phyloP scores from a whole-genome alignment of 352 stramenopile species.

The Phytophthora fragariaefolia region DNA sequence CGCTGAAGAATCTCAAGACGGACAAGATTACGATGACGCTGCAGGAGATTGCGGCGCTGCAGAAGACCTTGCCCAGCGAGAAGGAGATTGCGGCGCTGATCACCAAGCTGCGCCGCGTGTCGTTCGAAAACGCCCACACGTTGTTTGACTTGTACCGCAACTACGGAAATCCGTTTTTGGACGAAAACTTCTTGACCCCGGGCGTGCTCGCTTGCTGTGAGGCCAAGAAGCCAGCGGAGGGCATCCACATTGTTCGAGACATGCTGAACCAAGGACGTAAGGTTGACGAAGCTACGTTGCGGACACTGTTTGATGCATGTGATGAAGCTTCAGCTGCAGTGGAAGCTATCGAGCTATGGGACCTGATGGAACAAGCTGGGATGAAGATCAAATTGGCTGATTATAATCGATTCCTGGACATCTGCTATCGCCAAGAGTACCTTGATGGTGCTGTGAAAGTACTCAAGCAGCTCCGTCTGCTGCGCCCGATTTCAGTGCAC shows the following conservation, averaged over 20 bases:
- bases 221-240: conserved; percentile 72
- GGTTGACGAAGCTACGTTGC: conserved; percentile 76
- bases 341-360: conserved; percentile 75
- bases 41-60: conserved; percentile 73
- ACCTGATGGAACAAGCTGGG: conserved; percentile 70
- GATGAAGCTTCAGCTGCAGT: conserved; percentile 68
- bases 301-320: conserved; percentile 74
- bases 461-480: conserved; percentile 75
- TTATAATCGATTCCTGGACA: conserved; percentile 75
- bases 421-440: conserved; percentile 83
- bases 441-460: conserved; percentile 81
- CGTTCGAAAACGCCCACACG: conserved; percentile 77
- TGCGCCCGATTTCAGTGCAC: conserved; percentile 67
- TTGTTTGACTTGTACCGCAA: conserved; percentile 89
- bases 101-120: conserved; percentile 64
- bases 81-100: conserved; percentile 70
- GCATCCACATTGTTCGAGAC: conserved; percentile 81
- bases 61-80: conserved; percentile 77
- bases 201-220: conserved; percentile 84
- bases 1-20: conserved; percentile 48
- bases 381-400: conserved; percentile 62
- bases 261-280: conserved; percentile 89
- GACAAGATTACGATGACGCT: conserved; percentile 81
- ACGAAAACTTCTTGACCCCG: conserved; percentile 82
- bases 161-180: conserved; percentile 85